Evolutionary conservation across 202 grass and related monocot genomes (phyloP).

Genomic region (Setaria italica): DNA sequence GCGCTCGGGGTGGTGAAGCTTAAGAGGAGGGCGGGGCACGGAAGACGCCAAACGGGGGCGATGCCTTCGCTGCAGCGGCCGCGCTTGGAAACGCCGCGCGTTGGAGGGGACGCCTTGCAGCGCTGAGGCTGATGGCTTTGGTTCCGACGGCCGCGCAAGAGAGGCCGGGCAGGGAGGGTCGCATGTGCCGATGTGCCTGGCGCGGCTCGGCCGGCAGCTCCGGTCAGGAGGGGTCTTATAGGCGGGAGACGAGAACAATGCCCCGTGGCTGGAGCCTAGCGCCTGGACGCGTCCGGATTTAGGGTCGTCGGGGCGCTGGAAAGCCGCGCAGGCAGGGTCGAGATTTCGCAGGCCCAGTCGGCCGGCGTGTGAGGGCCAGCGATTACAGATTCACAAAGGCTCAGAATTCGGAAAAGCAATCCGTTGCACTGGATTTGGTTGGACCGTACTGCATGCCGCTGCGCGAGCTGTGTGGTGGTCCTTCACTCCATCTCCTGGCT

Average conservation of each 20-base stretch:
- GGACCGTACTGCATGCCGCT: conserved; percentile 6
- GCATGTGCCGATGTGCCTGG: conserved; percentile 18
- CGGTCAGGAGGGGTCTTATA: neutral
- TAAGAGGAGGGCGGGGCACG: neutral
- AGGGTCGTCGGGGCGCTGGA: conserved; percentile 15
- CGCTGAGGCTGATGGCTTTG: neutral
- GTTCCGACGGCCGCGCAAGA: neutral
- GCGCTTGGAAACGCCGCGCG: conserved; percentile 50
- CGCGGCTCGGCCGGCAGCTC: conserved; percentile 15
- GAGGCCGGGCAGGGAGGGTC: neutral
- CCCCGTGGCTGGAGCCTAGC: conserved; percentile 38
- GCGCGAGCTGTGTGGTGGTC: conserved; percentile 22
- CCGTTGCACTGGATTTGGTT: conserved; percentile 40
- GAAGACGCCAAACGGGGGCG: conserved; percentile 53
- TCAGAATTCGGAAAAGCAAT: conserved; percentile 35
- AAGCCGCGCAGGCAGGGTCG: neutral
- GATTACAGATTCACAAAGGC: neutral
- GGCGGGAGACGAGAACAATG: conserved; percentile 38
- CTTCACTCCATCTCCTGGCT: neutral
- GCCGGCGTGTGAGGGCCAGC: neutral
- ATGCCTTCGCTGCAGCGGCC: conserved; percentile 33
- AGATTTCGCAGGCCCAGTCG: neutral
- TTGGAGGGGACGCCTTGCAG: neutral
- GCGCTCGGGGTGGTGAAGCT: conserved; percentile 6
- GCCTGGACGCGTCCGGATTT: conserved; percentile 34